phyloP scores from a whole-genome alignment of 352 stramenopile genomes.

The Phytophthora ohioensis region DNA sequence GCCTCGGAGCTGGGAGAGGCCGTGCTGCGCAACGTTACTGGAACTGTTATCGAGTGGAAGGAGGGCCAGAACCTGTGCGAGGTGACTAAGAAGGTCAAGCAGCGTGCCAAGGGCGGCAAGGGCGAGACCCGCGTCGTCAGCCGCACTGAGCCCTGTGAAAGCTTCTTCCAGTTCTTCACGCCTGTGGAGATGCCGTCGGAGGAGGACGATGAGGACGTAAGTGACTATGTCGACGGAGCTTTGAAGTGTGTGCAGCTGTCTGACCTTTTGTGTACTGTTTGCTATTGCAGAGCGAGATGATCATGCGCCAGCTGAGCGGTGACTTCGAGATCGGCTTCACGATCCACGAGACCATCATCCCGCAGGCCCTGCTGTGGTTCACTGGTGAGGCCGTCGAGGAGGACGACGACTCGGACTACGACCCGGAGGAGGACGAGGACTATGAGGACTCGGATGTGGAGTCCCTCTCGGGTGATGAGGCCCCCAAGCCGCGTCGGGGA shows the following conservation, averaged over 20 bases:
- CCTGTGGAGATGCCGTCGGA: constrained; percentile 88
- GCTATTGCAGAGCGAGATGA: constrained; percentile 73
- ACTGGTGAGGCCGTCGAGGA: constrained; percentile 83
- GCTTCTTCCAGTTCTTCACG: constrained; percentile 91
- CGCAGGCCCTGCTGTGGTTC: constrained; percentile 89
- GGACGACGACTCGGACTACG: constrained; percentile 84
- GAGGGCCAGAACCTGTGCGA: constrained; percentile 86
- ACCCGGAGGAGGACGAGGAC: constrained; percentile 79
- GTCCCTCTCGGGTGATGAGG: constrained; percentile 63
- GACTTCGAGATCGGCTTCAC: constrained; percentile 90
- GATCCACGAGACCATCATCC: constrained; percentile 90
- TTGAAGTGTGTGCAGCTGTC: not conserved
- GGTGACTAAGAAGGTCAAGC: constrained; percentile 90
- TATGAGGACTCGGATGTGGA: constrained; percentile 78
- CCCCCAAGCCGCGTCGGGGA: constrained; percentile 48
- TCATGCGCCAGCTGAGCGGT: constrained; percentile 85
- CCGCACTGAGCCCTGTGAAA: constrained; percentile 85
- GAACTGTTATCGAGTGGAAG: constrained; percentile 85
- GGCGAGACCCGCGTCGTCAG: constrained; percentile 78
- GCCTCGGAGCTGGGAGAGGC: constrained; percentile 82
- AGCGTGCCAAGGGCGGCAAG: constrained; percentile 83
- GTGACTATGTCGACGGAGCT: constrained; percentile 21
- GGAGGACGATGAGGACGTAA: constrained; percentile 84
- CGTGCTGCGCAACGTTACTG: constrained; percentile 79
- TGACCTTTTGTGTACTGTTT: constrained; percentile 28